Conservation (phyloP, 352 stramenopile species). For the Globisporangium takayamanum region DNA sequence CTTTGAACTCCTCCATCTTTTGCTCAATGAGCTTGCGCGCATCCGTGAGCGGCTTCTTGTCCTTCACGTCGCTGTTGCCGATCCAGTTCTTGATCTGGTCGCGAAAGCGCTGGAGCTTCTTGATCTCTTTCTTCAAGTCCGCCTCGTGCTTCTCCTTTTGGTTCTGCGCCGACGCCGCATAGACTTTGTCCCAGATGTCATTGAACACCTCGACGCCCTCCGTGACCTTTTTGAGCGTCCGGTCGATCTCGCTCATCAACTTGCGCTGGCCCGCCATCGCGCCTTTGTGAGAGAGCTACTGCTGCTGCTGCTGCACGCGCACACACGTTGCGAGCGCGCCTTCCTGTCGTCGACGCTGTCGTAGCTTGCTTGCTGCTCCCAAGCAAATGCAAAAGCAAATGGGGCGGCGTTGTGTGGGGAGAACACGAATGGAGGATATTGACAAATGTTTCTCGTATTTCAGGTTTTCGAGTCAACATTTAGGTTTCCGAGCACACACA, state of each 20-base stretch:
- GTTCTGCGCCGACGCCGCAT: constrained; percentile 93
- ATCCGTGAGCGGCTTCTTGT: constrained; percentile 91
- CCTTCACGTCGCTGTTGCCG: constrained; percentile 95
- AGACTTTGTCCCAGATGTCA: constrained; percentile 99
- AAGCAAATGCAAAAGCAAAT: neutral
- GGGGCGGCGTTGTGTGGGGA: too few relatives aligned
- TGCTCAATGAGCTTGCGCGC: constrained; percentile 94
- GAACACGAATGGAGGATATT: too few relatives aligned
- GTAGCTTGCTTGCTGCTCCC: too few relatives aligned
- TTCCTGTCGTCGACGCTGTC: neutral
- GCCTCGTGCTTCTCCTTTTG: constrained; percentile 99
- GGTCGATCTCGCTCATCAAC: constrained; percentile 95
- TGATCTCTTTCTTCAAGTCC: constrained; percentile 99
- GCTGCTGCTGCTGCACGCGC: constrained; percentile 4
- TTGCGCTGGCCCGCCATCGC: constrained; percentile 81
- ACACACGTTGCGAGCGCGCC: neutral
- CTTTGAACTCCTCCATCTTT: constrained; percentile 99
- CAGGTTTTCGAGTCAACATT: neutral
- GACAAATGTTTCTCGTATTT: too few relatives aligned
- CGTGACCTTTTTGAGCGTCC: constrained; percentile 99
- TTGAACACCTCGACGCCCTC: constrained; percentile 99
- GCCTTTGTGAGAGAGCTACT: neutral
- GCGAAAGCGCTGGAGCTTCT: constrained; percentile 97
- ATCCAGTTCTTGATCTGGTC: constrained; percentile 99
- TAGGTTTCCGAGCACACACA: neutral